Evolutionary conservation across 768 basidiomycete species (phyloP).

Genomic region (Tylopilus cervinicoccineus): DNA sequence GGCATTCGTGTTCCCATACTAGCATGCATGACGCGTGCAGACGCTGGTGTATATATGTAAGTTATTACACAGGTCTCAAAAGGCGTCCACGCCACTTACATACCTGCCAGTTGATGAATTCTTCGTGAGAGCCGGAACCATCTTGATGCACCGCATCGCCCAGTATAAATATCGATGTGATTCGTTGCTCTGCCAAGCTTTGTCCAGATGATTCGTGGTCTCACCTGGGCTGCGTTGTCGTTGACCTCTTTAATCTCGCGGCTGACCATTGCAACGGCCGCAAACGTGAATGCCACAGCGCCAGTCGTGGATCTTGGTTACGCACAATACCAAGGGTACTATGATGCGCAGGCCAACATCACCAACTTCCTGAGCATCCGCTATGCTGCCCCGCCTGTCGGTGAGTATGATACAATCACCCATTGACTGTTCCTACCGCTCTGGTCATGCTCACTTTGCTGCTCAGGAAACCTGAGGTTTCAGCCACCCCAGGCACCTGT

Average conservation of each 20-base stretch:
- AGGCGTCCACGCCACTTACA: no score
- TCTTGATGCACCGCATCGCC: not conserved
- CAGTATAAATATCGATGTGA: not conserved
- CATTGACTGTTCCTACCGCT: not conserved
- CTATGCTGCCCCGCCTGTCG: conserved; percentile 48
- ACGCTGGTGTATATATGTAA: no score
- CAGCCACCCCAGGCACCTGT: conserved; percentile 26
- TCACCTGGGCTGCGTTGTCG: not conserved
- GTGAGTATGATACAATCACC: conserved; percentile 22
- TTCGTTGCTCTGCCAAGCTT: not conserved
- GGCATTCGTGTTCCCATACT: no score
- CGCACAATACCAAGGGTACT: conserved; percentile 17
- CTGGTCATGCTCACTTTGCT: not conserved
- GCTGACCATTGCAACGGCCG: not conserved
- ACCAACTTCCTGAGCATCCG: conserved; percentile 31
- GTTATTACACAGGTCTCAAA: no score
- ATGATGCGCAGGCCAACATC: conserved; percentile 18
- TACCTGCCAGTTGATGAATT: no score
- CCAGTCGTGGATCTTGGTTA: conserved; percentile 17
- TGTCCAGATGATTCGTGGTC: conserved; percentile 2
- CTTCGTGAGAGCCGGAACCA: not conserved
- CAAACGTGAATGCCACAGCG: not conserved
- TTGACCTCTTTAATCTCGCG: not conserved
- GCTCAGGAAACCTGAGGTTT: conserved; percentile 24
- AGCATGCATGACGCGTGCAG: no score